These are phyloP conservation scores for Rhodomyrtus psidioides DNA, from an alignment of 441 rosid genomes.

Conservation along the genomic window DNA sequence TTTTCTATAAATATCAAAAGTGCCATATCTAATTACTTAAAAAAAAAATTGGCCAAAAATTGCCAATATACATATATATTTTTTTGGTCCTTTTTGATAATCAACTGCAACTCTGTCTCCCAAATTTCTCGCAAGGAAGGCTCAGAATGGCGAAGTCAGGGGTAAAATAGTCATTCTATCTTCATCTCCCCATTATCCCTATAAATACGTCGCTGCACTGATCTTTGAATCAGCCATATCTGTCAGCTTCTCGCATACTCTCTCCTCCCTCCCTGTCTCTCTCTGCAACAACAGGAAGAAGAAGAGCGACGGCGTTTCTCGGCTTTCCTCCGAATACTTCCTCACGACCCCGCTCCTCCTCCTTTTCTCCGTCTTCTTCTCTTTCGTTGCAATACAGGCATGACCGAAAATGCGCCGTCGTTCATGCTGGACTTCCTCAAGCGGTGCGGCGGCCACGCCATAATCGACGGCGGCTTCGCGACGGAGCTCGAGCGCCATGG, in stretches of 20 bases:
- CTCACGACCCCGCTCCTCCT: too few relatives aligned
- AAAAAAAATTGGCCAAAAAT: not conserved
- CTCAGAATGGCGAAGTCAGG: not conserved
- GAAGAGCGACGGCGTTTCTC: not conserved
- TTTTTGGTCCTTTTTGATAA: not conserved
- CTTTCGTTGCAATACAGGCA: not conserved
- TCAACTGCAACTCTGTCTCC: not conserved
- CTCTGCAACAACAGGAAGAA: too few relatives aligned
- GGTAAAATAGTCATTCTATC: not conserved
- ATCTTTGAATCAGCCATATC: not conserved
- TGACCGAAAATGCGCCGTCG: not conserved
- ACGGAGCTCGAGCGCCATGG: slow-evolving; percentile 89
- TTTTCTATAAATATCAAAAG: too few relatives aligned
- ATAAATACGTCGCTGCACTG: not conserved
- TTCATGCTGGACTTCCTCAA: slow-evolving; percentile 50
- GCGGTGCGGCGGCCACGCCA: slow-evolving; percentile 65
- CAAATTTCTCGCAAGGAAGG: not conserved
- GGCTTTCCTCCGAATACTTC: not conserved
- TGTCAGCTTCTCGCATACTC: not conserved
- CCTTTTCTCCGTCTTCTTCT: not conserved
- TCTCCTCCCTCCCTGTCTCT: not conserved
- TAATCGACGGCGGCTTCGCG: slow-evolving; percentile 91
- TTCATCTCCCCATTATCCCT: not conserved
- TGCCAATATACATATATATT: not conserved
- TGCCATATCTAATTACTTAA: too few relatives aligned